A percentile compares a stretch with the other conserved stretches of the same genome.
Evolutionary conservation across 139 green algal species (phyloP).

Genomic region (Chloropicon primus): DNA sequence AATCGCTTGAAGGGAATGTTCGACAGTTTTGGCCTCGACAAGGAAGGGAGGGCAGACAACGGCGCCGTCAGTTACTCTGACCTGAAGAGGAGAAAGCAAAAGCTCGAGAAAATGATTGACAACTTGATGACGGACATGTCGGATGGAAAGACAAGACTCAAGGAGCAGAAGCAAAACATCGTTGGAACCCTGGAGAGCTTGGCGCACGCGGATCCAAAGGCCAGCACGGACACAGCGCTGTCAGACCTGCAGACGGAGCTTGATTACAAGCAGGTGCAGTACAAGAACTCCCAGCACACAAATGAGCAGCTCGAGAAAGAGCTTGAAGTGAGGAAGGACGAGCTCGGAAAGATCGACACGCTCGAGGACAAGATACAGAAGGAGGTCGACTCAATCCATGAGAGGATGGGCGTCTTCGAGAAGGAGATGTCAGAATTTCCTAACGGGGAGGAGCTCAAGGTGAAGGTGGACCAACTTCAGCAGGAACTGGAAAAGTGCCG

Average conservation of each 20-base stretch:
- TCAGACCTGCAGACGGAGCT: conserved; percentile 40
- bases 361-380: conserved; percentile 31
- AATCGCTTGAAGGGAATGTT: background rate
- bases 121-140: background rate
- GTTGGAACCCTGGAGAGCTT: background rate
- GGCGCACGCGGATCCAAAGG: background rate
- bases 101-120: background rate
- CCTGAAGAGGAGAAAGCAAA: background rate
- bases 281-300: conserved; percentile 17
- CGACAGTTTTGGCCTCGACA: background rate
- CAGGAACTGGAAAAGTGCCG: conserved; percentile 1
- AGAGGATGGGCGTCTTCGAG: conserved; percentile 10
- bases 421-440: conserved; percentile 3
- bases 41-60: background rate
- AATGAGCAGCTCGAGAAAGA: conserved; percentile 7
- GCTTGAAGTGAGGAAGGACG: conserved; percentile 7
- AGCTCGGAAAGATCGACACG: conserved; percentile 29
- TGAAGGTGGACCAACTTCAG: conserved; percentile 6
- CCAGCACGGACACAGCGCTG: background rate
- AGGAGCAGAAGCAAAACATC: background rate
- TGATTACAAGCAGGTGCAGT: conserved; percentile 43
- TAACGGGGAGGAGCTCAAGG: conserved; percentile 9
- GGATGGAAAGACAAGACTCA: background rate
- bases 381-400: conserved; percentile 7
- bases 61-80: conserved; percentile 2